Evolutionary conservation across 768 basidiomycete genomes (phyloP), one percentile per base, ranked within the genome.

Genomic region (Termitomyces sp.): DNA sequence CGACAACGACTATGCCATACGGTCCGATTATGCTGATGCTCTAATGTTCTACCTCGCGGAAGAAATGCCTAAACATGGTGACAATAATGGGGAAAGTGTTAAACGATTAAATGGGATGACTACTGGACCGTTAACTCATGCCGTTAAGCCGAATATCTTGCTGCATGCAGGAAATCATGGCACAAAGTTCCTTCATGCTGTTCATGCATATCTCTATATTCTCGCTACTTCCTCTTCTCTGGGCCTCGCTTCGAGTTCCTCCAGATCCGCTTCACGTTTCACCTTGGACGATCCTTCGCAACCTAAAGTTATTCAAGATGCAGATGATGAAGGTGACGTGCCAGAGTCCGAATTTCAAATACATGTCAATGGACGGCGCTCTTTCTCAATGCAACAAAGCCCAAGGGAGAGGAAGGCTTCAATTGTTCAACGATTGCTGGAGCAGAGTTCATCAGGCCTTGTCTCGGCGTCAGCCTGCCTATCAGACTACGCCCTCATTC

Each of bases 201-300:
- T 88, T 4, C 88, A 95, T 69, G 92, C 92, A 2, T 91, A 93
- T 70, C 67, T 88, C 9, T 97, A 89, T 68, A 85, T 88, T 42
- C 80, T 96, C 17, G 88, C 89, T 2, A 91, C 88, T 15, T 84
- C 91, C 0, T 79, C 86, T 0, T 79, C 82, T 15, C 76, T 95
- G 2, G 88, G 86, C 17, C 60, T 83, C 43, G 61, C 75, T 20
- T 64, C 79, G 55, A 61, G 73, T 65, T 70, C 77, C 14, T 75
- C 82, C 0, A 71, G 78, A 11, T 81, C 83, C 0, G 75, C 79
- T 29, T 72, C 76, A 36, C 73, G 73, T 43, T 63, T 73, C 45
- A 73, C 68, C 37, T 70, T 71, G 15, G 62, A 60, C 20, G 69
- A 68, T 38, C 69, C 67, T 56, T 70, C 70, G 37, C 71, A 68